Evolutionary conservation across 768 basidiomycete species (phyloP), one percentile per base, ranked within the genome.

Genomic region (Naganishia antarctica): DNA sequence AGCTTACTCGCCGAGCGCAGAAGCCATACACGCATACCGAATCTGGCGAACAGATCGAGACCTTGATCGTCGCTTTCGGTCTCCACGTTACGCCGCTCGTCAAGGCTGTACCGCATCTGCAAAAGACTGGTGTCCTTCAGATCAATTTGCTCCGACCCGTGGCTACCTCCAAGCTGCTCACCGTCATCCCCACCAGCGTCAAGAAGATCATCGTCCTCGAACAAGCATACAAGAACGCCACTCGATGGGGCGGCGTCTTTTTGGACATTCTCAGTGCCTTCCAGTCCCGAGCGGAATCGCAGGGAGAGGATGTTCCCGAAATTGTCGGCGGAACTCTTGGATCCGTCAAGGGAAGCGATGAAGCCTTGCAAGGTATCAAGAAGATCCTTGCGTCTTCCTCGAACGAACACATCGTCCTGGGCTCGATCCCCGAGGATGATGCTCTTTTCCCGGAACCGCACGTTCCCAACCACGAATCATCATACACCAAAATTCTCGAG

Each of bases 401-500:
- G 63, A 80, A 90, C 26, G 69, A 89, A 15, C 75, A 72, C 75
- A 60, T 80, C 81, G 25, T 76, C 71, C 23, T 72, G 75, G 11
- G 66, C 78, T 23, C 76, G 34, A 69, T 70, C 29, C 65, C 77
- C 13, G 66, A 71, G 61, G 71, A 72, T 13, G 70, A 76, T 46
- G 66, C 78, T 21, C 59, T 73, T 1, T 50, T 60, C 4, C 50
- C 66, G 8, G 59, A 60, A 25, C 85, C 86, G 11, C 85, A 86
- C 66, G 79, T 91, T n/a, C 96, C 96, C 11, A 85, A 85, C 73
- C 90, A 94, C 74, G 96, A 99, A 79, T 80, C 84, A 1, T 87
- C 91, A 11, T 98, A 98, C 81, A 91, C 88, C 67, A 89, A 87
- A 75, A 87, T 97, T 26, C 84, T 99, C 61, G 77, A 82, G 6